phyloP scores from a whole-genome alignment of 2,329 filamentous ascomycete species.

The Penicillium sp. region DNA sequence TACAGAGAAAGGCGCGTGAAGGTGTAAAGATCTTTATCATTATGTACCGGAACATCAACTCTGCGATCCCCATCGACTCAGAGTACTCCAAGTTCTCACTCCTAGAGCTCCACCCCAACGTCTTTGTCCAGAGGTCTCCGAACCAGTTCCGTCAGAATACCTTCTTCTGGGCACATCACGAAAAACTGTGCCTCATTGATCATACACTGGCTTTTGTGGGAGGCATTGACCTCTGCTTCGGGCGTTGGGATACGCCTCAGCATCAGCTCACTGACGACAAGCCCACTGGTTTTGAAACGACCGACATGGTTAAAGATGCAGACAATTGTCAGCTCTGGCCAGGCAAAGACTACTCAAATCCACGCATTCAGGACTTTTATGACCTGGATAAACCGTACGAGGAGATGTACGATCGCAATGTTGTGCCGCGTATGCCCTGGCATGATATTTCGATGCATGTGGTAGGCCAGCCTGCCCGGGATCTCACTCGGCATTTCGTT shows the following conservation, averaged over 20 bases:
- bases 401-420: constrained; percentile 94
- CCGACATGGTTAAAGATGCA: constrained; percentile 70
- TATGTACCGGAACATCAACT: constrained; percentile 95
- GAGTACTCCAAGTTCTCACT: constrained; percentile 97
- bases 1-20: constrained; percentile 90
- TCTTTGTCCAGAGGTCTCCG: constrained; percentile 92
- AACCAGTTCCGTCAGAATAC: constrained; percentile 99
- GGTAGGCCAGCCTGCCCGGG: constrained; percentile 88
- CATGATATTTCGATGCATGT: constrained; percentile 98
- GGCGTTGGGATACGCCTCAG: constrained; percentile 93
- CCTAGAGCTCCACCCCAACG: constrained; percentile 89
- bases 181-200: constrained; percentile 95
- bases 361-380: constrained; percentile 91
- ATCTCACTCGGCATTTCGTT: constrained; percentile 92
- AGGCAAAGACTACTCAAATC: constrained; percentile 97
- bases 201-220: constrained; percentile 94
- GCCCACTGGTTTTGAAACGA: constrained; percentile 84
- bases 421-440: constrained; percentile 94
- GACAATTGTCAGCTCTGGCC: constrained; percentile 96
- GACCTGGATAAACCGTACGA: constrained; percentile 90
- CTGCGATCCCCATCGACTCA: constrained; percentile 94
- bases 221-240: constrained; percentile 94
- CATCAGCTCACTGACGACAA: constrained; percentile 90
- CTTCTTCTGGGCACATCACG: constrained; percentile 98
- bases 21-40: constrained; percentile 98